Conservation (phyloP, 331 rosid species). For the Dryas integrifolia region DNA sequence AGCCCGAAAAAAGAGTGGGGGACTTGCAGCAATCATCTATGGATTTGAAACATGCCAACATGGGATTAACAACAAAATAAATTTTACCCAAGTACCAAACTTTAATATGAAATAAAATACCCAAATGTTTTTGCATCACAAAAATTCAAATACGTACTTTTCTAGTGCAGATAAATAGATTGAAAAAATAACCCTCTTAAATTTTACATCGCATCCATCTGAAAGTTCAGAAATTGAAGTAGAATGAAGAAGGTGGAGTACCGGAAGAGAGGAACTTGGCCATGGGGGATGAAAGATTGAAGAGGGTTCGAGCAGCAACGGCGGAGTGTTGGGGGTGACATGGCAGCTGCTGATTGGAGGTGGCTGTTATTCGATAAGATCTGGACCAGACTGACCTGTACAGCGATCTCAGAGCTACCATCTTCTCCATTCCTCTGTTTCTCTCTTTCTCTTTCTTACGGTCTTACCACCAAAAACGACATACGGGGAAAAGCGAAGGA, state of each 20-base stretch:
- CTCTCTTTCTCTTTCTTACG: too few relatives aligned
- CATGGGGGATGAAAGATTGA: conserved; percentile 31
- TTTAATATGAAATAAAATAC: not conserved
- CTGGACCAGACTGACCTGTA: conserved; percentile 58
- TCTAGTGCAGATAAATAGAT: not conserved
- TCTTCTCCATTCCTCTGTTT: conserved; percentile 45
- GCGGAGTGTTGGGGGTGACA: conserved; percentile 19
- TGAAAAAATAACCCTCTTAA: not conserved
- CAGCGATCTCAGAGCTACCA: conserved; percentile 52
- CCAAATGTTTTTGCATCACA: not conserved
- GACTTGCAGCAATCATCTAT: conserved; percentile 63
- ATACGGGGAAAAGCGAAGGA: not conserved
- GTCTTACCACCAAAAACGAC: not conserved
- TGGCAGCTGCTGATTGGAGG: conserved; percentile 25
- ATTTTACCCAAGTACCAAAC: not conserved
- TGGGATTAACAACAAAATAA: not conserved
- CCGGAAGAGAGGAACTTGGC: conserved; percentile 42
- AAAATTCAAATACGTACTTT: not conserved
- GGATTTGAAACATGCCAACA: conserved; percentile 15
- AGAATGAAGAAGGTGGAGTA: conserved; percentile 26
- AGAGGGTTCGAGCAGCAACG: conserved; percentile 34
- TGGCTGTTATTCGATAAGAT: conserved; percentile 47
- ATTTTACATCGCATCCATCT: not conserved
- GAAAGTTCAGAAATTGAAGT: not conserved
- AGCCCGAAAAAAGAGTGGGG: conserved; percentile 38